Conservation (phyloP, 176 grass and related monocot genomes). For the Aechmea fasciata region DNA sequence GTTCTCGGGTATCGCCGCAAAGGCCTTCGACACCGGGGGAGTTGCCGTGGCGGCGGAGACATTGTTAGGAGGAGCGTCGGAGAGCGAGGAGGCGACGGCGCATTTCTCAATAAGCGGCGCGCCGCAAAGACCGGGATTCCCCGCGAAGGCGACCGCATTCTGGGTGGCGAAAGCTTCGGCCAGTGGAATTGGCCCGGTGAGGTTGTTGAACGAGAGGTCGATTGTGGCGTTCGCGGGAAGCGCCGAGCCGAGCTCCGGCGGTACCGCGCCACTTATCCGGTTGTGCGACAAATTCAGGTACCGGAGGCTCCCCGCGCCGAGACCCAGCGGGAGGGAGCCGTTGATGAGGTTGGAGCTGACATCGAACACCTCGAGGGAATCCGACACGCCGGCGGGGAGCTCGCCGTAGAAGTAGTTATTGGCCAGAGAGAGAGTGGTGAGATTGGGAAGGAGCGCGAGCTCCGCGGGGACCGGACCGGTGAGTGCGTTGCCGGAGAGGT, state of each 20-base stretch:
- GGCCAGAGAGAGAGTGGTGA: slow-evolving; percentile 45
- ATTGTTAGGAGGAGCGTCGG: slow-evolving; percentile 13
- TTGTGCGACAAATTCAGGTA: slow-evolving; percentile 68
- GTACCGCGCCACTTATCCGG: slow-evolving; percentile 40
- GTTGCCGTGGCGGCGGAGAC: background rate
- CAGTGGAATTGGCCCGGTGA: slow-evolving; percentile 62
- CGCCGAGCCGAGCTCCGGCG: slow-evolving; percentile 22
- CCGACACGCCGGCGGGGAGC: slow-evolving; percentile 44
- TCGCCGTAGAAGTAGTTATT: slow-evolving; percentile 50
- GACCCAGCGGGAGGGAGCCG: slow-evolving; percentile 47
- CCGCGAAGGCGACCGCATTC: slow-evolving; percentile 46
- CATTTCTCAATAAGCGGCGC: slow-evolving; percentile 50
- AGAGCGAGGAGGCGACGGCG: slow-evolving; percentile 60
- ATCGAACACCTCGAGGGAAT: slow-evolving; percentile 47
- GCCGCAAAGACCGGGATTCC: slow-evolving; percentile 66
- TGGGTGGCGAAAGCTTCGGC: slow-evolving; percentile 37
- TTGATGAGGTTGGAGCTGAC: slow-evolving; percentile 57
- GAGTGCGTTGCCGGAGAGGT: slow-evolving; percentile 80
- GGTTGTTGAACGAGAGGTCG: slow-evolving; percentile 72
- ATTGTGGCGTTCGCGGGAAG: slow-evolving; percentile 48
- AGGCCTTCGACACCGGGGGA: background rate
- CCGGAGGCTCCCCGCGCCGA: slow-evolving; percentile 37
- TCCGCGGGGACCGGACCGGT: slow-evolving; percentile 31
- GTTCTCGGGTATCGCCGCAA: background rate
- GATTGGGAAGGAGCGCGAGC: slow-evolving; percentile 36